These are phyloP conservation scores for Pythium volutum DNA, from an alignment of 352 stramenopile genomes.

Conservation along the genomic window DNA sequence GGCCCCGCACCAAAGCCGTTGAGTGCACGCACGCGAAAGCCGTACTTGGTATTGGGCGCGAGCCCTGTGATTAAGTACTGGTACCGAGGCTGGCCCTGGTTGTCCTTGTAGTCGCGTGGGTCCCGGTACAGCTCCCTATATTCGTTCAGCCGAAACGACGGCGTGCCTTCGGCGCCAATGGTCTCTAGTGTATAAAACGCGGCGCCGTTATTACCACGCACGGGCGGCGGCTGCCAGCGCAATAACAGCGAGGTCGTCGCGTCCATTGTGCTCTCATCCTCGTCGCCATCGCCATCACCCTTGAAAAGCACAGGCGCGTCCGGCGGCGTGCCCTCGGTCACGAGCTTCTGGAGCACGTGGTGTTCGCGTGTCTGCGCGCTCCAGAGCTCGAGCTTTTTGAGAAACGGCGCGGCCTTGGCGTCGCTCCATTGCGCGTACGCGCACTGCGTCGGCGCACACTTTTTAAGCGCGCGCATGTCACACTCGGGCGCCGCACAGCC, in stretches of 20 bases:
- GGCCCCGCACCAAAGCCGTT: constrained; percentile 88
- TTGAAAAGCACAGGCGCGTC: constrained; percentile 51
- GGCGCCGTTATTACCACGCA: constrained; percentile 59
- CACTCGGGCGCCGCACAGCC: constrained; percentile 50
- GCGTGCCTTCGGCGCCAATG: constrained; percentile 65
- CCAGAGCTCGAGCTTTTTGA: constrained; percentile 77
- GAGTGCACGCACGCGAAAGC: constrained; percentile 85
- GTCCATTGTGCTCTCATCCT: constrained; percentile 53
- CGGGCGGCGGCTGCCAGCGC: constrained; percentile 60
- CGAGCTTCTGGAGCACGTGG: constrained; percentile 56
- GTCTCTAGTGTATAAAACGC: constrained; percentile 86
- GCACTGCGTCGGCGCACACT: constrained; percentile 50
- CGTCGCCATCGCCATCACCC: constrained; percentile 36
- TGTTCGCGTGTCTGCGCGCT: constrained; percentile 70
- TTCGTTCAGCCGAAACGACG: constrained; percentile 61
- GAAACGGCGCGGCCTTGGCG: constrained; percentile 39
- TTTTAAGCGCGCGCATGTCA: constrained; percentile 63
- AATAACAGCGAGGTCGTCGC: constrained; percentile 68
- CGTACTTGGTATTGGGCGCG: constrained; percentile 86
- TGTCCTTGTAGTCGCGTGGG: constrained; percentile 82
- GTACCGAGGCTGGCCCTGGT: constrained; percentile 73
- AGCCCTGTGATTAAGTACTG: constrained; percentile 64
- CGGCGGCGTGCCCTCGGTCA: constrained; percentile 63
- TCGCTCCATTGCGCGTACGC: constrained; percentile 64
- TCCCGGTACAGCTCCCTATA: constrained; percentile 87